phyloP scores from a whole-genome alignment of 2,329 filamentous ascomycete species.

The Drechslerella coelobrocha region DNA sequence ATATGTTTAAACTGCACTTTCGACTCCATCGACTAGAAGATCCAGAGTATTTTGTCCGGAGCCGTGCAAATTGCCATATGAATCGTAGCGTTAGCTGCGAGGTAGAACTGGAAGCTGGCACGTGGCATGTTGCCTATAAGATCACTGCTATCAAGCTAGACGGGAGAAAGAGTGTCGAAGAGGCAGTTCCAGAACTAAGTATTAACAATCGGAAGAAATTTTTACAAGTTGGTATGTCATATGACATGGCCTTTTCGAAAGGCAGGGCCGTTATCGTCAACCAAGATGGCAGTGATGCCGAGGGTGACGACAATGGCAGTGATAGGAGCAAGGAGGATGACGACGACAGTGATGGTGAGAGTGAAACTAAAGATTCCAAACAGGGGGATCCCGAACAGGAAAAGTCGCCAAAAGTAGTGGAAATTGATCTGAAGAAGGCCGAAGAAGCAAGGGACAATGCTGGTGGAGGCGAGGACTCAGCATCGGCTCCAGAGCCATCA shows the following conservation, averaged over 20 bases:
- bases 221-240: slow-evolving; percentile 71
- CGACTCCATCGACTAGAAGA: slow-evolving; percentile 64
- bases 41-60: slow-evolving; percentile 56
- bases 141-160: slow-evolving; percentile 68
- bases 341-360: slow-evolving; percentile 58
- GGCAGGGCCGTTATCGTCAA: slow-evolving; percentile 60
- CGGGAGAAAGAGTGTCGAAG: slow-evolving; percentile 67
- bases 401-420: slow-evolving; percentile 4
- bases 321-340: slow-evolving; percentile 58
- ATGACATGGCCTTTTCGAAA: slow-evolving; percentile 74
- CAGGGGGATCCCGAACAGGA: slow-evolving; percentile 8
- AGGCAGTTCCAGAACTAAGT: slow-evolving; percentile 68
- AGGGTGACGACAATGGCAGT: slow-evolving; percentile 59
- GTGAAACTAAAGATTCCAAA: slow-evolving; percentile 41
- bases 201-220: slow-evolving; percentile 72
- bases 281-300: slow-evolving; percentile 61
- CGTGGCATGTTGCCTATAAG: slow-evolving; percentile 77
- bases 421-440: slow-evolving; percentile 1
- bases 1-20: slow-evolving; percentile 65
- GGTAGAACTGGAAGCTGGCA: slow-evolving; percentile 74
- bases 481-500: slow-evolving; percentile 28
- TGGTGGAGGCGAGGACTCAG: slow-evolving; percentile 51
- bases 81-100: slow-evolving; percentile 78
- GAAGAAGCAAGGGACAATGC: slow-evolving; percentile 52
- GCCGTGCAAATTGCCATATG: slow-evolving; percentile 61